A percentile compares a stretch with the other conserved stretches of the same genome.
Evolutionary conservation across 805 yeast genomes (phyloP).

Genomic region (Saturnispora dispora): DNA sequence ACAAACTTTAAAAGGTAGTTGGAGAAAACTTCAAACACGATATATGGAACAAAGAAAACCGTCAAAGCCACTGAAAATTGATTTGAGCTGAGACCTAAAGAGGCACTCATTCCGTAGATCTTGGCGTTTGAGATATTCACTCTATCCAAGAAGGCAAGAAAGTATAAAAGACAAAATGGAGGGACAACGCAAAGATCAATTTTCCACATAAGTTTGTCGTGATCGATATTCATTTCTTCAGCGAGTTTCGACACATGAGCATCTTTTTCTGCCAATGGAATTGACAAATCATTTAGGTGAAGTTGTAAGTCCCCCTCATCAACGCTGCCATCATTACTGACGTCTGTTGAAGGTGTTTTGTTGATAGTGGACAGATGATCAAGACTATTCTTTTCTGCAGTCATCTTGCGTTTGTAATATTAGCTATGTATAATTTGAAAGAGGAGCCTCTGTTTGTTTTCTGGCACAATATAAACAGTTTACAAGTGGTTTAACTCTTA

Average conservation of each 20-base stretch:
- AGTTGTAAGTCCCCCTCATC: not conserved
- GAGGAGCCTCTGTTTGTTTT: too few relatives aligned
- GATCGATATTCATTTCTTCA: constrained; percentile 40
- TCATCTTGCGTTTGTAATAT: not conserved
- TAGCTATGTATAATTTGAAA: not conserved
- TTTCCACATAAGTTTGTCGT: constrained; percentile 49
- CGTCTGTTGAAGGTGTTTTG: not conserved
- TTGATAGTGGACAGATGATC: not conserved
- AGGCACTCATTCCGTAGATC: constrained; percentile 55
- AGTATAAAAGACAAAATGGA: constrained; percentile 65
- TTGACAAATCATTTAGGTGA: constrained; percentile 10
- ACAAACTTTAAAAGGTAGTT: constrained; percentile 51
- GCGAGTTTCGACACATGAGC: constrained; percentile 32
- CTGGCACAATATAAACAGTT: not conserved
- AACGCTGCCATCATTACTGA: not conserved
- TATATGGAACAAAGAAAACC: constrained; percentile 64
- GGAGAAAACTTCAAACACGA: constrained; percentile 54
- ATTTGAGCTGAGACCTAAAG: constrained; percentile 44
- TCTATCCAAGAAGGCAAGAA: constrained; percentile 71
- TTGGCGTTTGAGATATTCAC: constrained; percentile 79
- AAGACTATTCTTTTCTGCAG: not conserved
- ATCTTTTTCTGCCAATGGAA: constrained; percentile 20
- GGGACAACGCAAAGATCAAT: constrained; percentile 64
- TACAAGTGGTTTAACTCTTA: too few relatives aligned
- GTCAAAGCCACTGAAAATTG: constrained; percentile 60